Evolutionary conservation across 805 yeast genomes (phyloP), one percentile per base, ranked within the genome.

Genomic region (Zygotorulaspora chibaensis): DNA sequence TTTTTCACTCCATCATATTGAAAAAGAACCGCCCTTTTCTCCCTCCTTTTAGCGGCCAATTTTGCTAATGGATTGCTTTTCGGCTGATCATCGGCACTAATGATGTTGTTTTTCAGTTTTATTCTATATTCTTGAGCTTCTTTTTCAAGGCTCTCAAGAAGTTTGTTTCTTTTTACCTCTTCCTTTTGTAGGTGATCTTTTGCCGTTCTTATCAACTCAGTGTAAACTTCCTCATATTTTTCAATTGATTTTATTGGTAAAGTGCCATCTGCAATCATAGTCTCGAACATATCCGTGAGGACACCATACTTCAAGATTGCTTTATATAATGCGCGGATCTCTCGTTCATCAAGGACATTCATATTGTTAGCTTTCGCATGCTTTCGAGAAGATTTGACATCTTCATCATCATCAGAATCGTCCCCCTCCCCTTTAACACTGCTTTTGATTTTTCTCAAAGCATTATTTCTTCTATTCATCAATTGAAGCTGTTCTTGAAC

Each of bases 401-500:
- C 70, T 42, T 65, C 73, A 29, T 68, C 73, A 9, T 59, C 67
- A 34, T 64, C 74, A 23, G 69, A 70, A 10, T 57, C 65, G 15
- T 62, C 73, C 15, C 66, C 71, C 33, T 68, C 71, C 10, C 72
- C 77, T 23, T 69, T 68, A 2, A 65, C 66, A 47, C 64, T 62
- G 42, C 61, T 60, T 50, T 75, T 74, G 48, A 83, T 78, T 56
- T 76, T 79, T 50, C 76, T 77, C 42, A 82, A 76, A 1, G 93
- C 88, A 23, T 84, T 83, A 47, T 86, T 80, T 58, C 96, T 78
- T 62, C 95, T 80, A 28, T 85, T 79, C 59, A 80, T 84, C 83
- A 93, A 78, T 52, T 88, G 88, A 54, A 93, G 81, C 66, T 93
- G 98, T 56, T 89, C 91, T 59, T 88, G 82, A 46, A 93, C 75